These are phyloP conservation scores for Avena sativa DNA, from an alignment of 176 grass and related monocot species.

Conservation along the genomic window DNA sequence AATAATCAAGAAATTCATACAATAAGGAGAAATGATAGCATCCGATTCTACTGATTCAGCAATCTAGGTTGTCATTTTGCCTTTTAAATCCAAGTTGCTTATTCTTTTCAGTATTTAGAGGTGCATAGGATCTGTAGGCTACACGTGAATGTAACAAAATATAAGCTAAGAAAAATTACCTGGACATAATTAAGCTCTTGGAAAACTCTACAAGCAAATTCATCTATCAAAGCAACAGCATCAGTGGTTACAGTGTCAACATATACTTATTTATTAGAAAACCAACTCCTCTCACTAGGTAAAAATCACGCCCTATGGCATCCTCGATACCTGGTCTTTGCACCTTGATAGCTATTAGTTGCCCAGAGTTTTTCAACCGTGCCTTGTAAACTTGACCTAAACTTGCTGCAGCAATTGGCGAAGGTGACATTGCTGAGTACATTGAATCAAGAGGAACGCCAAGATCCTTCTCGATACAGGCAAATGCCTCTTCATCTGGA, in stretches of 20 bases:
- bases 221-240: constrained; percentile 89
- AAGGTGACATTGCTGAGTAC: constrained; percentile 52
- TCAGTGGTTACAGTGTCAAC: constrained; percentile 76
- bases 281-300: constrained; percentile 78
- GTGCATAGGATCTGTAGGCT: too few relatives aligned
- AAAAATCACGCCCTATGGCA: too few relatives aligned
- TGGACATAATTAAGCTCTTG: too few relatives aligned
- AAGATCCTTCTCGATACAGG: constrained; percentile 87
- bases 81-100: too few relatives aligned
- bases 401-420: too few relatives aligned
- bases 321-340: constrained; percentile 24
- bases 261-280: constrained; percentile 86
- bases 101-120: too few relatives aligned
- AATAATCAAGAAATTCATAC: constrained; percentile 7
- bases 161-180: too few relatives aligned
- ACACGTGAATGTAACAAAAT: too few relatives aligned
- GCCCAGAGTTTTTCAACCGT: too few relatives aligned
- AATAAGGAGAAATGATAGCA: background rate
- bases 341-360: too few relatives aligned
- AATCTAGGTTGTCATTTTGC: background rate
- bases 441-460: constrained; percentile 76
- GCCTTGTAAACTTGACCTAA: too few relatives aligned
- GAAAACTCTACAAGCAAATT: constrained; percentile 85
- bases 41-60: background rate
- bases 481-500: constrained; percentile 89